Conservation (phyloP, 352 stramenopile species). For the Globisporangium spiculum region DNA sequence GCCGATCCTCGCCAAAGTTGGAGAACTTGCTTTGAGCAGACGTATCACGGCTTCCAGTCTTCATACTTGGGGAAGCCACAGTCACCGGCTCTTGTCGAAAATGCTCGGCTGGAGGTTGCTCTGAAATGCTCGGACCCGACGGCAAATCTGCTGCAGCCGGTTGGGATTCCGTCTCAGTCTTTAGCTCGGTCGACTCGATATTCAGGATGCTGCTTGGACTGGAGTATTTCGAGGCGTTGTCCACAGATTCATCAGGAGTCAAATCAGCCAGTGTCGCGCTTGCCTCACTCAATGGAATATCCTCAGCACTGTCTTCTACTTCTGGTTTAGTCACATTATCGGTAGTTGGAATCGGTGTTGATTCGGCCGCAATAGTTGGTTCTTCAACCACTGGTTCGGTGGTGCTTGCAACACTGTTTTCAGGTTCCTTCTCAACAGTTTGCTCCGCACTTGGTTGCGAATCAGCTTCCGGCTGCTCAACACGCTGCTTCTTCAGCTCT, state of each 20-base stretch:
- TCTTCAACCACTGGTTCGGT: neutral
- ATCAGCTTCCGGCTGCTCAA: slow-evolving; percentile 10
- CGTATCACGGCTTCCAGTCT: slow-evolving; percentile 7
- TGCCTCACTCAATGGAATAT: slow-evolving; percentile 18
- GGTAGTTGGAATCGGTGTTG: neutral
- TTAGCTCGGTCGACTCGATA: neutral
- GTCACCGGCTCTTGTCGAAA: slow-evolving; percentile 3
- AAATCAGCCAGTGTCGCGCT: slow-evolving; percentile 16
- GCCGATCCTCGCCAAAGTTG: slow-evolving; percentile 11
- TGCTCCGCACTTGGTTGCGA: slow-evolving; percentile 2
- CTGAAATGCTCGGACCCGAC: neutral
- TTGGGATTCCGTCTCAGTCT: neutral
- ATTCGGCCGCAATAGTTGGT: neutral
- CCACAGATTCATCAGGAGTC: slow-evolving; percentile 12
- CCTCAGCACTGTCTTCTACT: neutral
- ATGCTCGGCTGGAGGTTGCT: neutral
- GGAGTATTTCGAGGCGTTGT: slow-evolving; percentile 6
- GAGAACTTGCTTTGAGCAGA: slow-evolving; percentile 13
- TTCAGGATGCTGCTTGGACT: slow-evolving; percentile 11
- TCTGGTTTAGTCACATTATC: neutral
- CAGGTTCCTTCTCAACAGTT: slow-evolving; percentile 1
- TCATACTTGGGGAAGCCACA: slow-evolving; percentile 2
- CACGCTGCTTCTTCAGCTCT: slow-evolving; percentile 34
- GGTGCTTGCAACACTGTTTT: neutral
- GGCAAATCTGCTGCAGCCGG: neutral